Base-by-base conservation (phyloP, 2,329 filamentous ascomycete genomes). In the Xylaria sp. region DNA sequence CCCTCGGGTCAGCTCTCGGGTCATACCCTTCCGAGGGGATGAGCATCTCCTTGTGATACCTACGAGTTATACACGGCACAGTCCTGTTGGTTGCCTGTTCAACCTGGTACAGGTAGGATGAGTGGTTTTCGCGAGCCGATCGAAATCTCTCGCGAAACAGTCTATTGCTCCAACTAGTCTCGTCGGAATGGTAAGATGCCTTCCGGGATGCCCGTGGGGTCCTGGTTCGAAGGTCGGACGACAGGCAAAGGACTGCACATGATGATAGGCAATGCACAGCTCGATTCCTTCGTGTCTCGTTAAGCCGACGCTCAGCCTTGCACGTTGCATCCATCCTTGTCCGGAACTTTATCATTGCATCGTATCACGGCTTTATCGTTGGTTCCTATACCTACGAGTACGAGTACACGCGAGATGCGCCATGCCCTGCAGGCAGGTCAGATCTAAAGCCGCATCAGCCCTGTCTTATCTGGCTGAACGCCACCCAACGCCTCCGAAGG, bases 401-500 rank as follows among this genome's bases (percentile, higher is more conserved):
- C 44, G 4, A 35, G 19, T 37, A 47, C 19, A 54, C 54, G 55
- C 52, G 57, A 59, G 47, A 61, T 57, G 59, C 48, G 39, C 23
- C 23, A 23, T 39, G 50, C 50, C 59, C 59, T 59, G 61, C 59
- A 61, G 54, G 35, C 51, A 51, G 19, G 54, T 62, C 46, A 52
- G 54, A 54, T 61, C 51, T 54, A 54, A 51, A 55, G 65, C 63
- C 51, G 59, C 65, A 61, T 63, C 58, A 59, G 58, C 54, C 52
- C 63, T 65, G 66, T 63, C 62, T 59, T 61, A 57, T 68, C 64
- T 65, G 66, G 67, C 62, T 64, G 58, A 58, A 58, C 58, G 58
- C 58, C 55, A 63, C 54, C 52, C 52, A 16, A 57, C 16, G 35
- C 53, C 46, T 13, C 19, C 9, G 50, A 30, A 52, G 30, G 47